phyloP scores from a whole-genome alignment of 176 grass and related monocot species.

The Tillandsia fasciculata region DNA sequence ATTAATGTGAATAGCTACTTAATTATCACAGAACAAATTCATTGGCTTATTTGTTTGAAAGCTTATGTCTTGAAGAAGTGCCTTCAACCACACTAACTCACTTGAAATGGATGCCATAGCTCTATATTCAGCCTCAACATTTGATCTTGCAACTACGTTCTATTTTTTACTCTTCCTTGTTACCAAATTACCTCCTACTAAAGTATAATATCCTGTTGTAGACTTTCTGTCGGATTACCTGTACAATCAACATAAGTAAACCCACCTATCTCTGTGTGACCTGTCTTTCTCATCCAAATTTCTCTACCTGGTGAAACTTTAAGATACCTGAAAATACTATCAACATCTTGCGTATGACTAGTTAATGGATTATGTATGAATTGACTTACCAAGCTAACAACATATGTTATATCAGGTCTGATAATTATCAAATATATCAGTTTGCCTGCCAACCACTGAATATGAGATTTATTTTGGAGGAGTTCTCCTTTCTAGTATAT shows the following conservation, averaged over 20 bases:
- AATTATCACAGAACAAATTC: not conserved
- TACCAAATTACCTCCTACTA: not conserved
- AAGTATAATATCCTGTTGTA: too few species aligned
- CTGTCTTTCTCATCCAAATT: not conserved
- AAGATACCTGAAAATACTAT: not conserved
- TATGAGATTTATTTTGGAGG: not conserved
- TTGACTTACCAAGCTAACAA: not conserved
- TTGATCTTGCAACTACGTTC: not conserved
- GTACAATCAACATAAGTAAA: not conserved
- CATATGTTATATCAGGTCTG: not conserved
- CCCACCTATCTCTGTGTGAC: not conserved
- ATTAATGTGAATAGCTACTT: not conserved
- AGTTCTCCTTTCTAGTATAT: not conserved
- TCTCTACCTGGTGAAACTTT: not conserved
- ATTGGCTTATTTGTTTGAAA: not conserved
- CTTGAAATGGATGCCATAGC: not conserved
- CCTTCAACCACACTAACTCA: not conserved
- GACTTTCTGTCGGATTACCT: too few species aligned
- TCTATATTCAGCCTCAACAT: not conserved
- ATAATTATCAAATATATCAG: not conserved
- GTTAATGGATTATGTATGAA: not conserved
- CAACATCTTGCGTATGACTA: not conserved
- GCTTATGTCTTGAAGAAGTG: not conserved
- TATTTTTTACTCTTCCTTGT: not conserved
- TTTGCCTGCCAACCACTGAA: not conserved